Base-by-base conservation (phyloP, 495 filamentous ascomycete species). In the Penicillium canariense region DNA sequence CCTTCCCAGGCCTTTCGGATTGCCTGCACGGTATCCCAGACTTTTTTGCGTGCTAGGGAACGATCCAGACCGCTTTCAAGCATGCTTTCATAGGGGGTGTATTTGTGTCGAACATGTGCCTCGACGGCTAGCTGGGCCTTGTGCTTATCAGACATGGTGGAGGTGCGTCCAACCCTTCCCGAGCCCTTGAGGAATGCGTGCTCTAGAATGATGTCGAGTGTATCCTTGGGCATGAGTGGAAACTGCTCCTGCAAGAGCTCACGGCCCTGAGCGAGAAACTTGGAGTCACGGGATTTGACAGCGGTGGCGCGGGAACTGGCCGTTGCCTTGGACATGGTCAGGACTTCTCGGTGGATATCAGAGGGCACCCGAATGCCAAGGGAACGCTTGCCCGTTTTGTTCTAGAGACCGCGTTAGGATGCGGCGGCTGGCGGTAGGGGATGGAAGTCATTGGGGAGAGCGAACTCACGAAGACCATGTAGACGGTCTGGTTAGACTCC, bases 181-280 rank as follows among this genome's bases (percentile, higher is more conserved):
- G 78, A 78, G 4, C 74, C 73, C 46, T 80, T 81, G 32, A 72
- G 55, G 50, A 79, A 81, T 4, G 77, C 75, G 46, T 77, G 72
- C 11, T 68, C 48, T 11, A 83, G 50, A 15, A 81, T 58, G 0
- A 47, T 40, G 11, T 77, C 67, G n/a, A 72, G 58, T 1, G 68
- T 67, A 1, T 61, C 50, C 0, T 46, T 50, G 0, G 79, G 80
- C 63, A 83, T 79, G 4, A 65, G 50, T 0, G 77, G 74, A 46
- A 75, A 82, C 11, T 72, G 64, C 0, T 50, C 53, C 11, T 42
- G 28, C 2, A 83, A 65, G 15, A 76, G 62, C 11, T 57, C 26
- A 10, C 67, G 63, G 4, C 71, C 70, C 5, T 68, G 68, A 10
- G 54, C 40, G 5, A 65, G 50, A 31, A 73, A 66, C 25, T 66